Conservation (phyloP, 306 rosid species). For the Vachellia collinsii region DNA sequence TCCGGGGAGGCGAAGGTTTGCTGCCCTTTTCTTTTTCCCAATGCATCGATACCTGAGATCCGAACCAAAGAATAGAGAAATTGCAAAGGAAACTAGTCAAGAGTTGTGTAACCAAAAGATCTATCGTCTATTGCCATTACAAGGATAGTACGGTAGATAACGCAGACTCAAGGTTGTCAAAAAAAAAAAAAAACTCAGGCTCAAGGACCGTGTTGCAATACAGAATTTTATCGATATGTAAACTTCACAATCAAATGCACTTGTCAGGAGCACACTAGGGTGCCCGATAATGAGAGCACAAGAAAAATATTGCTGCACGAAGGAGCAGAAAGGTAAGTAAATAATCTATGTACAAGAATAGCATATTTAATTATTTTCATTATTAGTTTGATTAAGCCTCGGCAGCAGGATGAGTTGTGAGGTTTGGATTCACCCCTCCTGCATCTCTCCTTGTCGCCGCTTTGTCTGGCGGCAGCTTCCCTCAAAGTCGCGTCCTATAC, state of each 20-base stretch:
- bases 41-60: neutral
- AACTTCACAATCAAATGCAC: neutral
- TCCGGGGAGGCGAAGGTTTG: neutral
- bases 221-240: neutral
- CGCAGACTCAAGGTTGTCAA: neutral
- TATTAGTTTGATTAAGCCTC: conserved; percentile 63
- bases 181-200: no score
- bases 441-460: conserved; percentile 49
- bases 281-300: neutral
- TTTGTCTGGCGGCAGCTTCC: conserved; percentile 28
- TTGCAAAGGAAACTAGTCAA: neutral
- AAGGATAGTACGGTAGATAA: neutral
- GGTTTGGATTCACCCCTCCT: conserved; percentile 37
- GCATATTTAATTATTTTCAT: conserved; percentile 2
- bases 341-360: neutral
- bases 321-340: neutral
- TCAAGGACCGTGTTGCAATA: neutral
- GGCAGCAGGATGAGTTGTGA: conserved; percentile 69
- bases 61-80: neutral
- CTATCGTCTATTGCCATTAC: neutral
- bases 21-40: neutral
- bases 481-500: no score
- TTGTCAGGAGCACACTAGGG: neutral
- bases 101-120: no score
- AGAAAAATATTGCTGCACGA: neutral